Percentiles rank a stretch among this genome's conserved stretches.
Evolutionary conservation across 495 filamentous ascomycete genomes (phyloP).

Genomic region (Glonium stellatum): DNA sequence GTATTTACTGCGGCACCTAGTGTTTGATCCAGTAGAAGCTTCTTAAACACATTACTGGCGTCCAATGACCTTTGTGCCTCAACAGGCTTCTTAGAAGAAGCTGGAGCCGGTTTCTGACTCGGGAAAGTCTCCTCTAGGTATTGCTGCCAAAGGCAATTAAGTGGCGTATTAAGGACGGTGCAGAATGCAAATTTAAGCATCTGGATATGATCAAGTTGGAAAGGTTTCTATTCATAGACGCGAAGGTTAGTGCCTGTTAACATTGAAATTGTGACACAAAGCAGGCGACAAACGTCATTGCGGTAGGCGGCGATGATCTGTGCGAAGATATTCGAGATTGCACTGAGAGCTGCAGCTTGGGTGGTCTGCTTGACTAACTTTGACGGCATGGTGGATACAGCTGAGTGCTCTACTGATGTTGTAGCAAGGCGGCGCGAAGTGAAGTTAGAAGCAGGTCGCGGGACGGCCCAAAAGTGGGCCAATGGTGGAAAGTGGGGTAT

Average conservation of each 20-base stretch:
- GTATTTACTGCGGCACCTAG: slow-evolving; percentile 72
- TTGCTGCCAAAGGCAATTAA: slow-evolving; percentile 81
- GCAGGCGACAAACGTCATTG: slow-evolving; percentile 45
- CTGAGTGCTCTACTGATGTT: too few relatives aligned
- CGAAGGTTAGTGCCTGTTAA: slow-evolving; percentile 5
- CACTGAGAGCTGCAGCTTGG: slow-evolving; percentile 50
- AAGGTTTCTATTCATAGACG: slow-evolving; percentile 38
- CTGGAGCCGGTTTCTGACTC: slow-evolving; percentile 31
- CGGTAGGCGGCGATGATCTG: slow-evolving; percentile 68
- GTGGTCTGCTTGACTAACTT: slow-evolving; percentile 23
- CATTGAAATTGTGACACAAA: too few relatives aligned
- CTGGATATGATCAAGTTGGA: slow-evolving; percentile 52
- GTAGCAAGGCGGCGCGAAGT: too few relatives aligned
- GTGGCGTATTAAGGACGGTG: slow-evolving; percentile 66
- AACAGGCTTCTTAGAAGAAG: slow-evolving; percentile 1
- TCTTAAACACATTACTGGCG: slow-evolving; percentile 61
- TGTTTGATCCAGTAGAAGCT: slow-evolving; percentile 78
- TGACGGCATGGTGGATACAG: slow-evolving; percentile 6
- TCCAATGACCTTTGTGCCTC: background rate
- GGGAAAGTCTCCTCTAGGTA: slow-evolving; percentile 52
- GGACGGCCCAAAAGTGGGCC: too few relatives aligned
- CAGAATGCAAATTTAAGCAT: slow-evolving; percentile 76
- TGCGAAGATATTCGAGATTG: slow-evolving; percentile 73
- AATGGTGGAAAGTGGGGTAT: too few relatives aligned
- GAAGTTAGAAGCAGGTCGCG: too few relatives aligned